Percentiles rank a stretch among this genome's conserved stretches.
phyloP scores from a whole-genome alignment of 2,329 filamentous ascomycete genomes.

The Keithomyces neogunnii region DNA sequence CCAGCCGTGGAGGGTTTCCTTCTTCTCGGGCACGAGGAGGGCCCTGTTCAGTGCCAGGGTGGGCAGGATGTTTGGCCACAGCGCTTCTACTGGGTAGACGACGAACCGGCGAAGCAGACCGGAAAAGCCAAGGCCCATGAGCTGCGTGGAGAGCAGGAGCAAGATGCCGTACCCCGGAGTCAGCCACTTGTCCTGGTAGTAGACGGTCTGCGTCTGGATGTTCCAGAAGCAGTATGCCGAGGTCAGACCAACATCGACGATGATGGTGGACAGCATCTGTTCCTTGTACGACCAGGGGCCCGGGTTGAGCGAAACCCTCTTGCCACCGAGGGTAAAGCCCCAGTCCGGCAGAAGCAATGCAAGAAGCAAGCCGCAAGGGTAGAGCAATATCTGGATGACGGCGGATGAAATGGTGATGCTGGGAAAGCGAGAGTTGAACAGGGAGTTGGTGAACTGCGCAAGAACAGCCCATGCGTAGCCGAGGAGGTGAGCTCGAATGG shows the following conservation, averaged over 20 bases:
- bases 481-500: conserved; percentile 17
- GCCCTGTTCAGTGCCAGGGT: conserved; percentile 26
- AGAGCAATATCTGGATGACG: conserved; percentile 32
- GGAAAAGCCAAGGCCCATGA: conserved; percentile 24
- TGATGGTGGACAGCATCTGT: conserved; percentile 33
- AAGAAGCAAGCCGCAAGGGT: conserved; percentile 28
- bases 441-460: conserved; percentile 8
- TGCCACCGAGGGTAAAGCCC: conserved; percentile 27
- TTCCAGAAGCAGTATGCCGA: conserved; percentile 13
- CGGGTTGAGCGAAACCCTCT: conserved; percentile 27
- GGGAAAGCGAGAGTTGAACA: conserved; percentile 11
- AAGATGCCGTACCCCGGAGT: conserved; percentile 21
- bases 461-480: conserved; percentile 18
- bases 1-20: conserved; percentile 32
- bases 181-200: conserved; percentile 23
- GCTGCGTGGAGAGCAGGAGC: conserved; percentile 22
- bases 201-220: conserved; percentile 18
- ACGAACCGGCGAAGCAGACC: conserved; percentile 25
- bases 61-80: conserved; percentile 25
- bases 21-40: conserved; percentile 22
- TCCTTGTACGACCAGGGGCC: conserved; percentile 34
- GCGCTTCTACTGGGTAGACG: conserved; percentile 24
- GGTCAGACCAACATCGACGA: conserved; percentile 13
- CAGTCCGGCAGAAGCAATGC: conserved; percentile 33
- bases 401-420: conserved; percentile 4